Base-by-base conservation (phyloP, 2,329 filamentous ascomycete species). In the Fusarium sp. region DNA sequence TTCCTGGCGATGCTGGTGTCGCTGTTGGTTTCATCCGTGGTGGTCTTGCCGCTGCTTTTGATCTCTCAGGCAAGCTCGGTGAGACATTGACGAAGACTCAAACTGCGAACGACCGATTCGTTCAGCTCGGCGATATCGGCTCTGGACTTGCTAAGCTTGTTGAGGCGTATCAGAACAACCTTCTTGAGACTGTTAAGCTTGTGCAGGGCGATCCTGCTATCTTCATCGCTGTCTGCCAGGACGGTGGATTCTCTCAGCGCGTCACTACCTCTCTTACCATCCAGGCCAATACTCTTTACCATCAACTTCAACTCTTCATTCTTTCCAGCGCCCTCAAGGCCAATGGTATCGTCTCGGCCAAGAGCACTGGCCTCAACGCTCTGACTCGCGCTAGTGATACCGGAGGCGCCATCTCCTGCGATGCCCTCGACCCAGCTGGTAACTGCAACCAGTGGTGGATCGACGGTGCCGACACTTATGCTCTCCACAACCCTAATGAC, bases 401-500 rank as follows among this genome's bases (percentile, higher is more conserved):
- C 0, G 59, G 53, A 8, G 55, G 47, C 6, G 67, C 41, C 1
- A 58, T 70, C 8, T 58, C 51, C 1, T 70, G 67, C n/a, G 50
- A 57, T 5, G 38, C 35, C 5, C 58, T 70, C 2, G 26, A 45
- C 28, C n/a, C 39, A 0, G 66, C 44, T 4, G 42, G 59, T 11
- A 70, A 53, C 67, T 70, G 67, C n/a, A 58, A 65, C 41, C 67
- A 70, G 4, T 70, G 66, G 67, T 70, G 42, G 41, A 53, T 70
- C 10, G 67, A 70, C 5, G 45, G 30, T 0, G 45, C 56, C 7
- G 58, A 70, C 30, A 70, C 67, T 2, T 70, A 70, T 20, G 41
- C 67, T 7, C 47, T 70, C 9, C 67, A 70, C 20, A 70, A 69
- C 30, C 67, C 67, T 0, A 65, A 70, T 1, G 67, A 70, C 22